Evolutionary conservation across 2,329 filamentous ascomycete species (phyloP), one percentile per base, ranked within the genome.

Genomic region (Fusarium irregulare): DNA sequence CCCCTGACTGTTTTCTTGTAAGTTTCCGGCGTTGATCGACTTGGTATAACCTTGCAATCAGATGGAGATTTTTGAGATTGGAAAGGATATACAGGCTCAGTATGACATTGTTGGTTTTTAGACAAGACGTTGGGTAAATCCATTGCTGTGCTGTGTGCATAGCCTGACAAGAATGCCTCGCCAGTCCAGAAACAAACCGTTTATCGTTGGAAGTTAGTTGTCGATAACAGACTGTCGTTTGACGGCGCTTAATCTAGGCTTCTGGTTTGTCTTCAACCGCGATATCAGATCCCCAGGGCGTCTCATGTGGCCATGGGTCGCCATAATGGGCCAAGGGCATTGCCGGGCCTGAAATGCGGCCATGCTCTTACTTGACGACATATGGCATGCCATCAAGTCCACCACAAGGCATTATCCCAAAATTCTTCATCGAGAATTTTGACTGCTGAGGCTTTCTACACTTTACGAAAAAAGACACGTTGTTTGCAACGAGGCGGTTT

Each of bases 181-280:
- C 42, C 20, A 53, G 21, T 20, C 40, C 42, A 25, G 20, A 37
- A 46, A 34, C 32, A 40, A 49, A 28, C 25, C 20, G 18, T 21
- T 49, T 30, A 21, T 49, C n/a, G 20, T 34, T 53, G 30, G 9
- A 21, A 34, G 23, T 44, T 45, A 28, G 12, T 45, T 37, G 20
- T 55, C 7, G n/a, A n/a, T 27, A 27, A 64, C 47, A 44, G 20
- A 58, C 18, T 41, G 48, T 69, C 68, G 23, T 58, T 56, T 27
- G 12, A 55, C 13, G 70, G 72, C 71, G 72, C 72, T 74, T 74
- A 74, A 54, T 60, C 45, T 41, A 41, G 30, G 20, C 27, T 50
- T 72, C 42, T 74, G 71, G 72, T 74, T 73, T 72, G 71, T 71
- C 64, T 73, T 66, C 70, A 69, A 49, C 58, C 69, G 70, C 66